A percentile compares a stretch with the other conserved stretches of the same genome.
Conservation (phyloP, 2,329 filamentous ascomycete genomes). For the Fusarium drepaniforme region DNA sequence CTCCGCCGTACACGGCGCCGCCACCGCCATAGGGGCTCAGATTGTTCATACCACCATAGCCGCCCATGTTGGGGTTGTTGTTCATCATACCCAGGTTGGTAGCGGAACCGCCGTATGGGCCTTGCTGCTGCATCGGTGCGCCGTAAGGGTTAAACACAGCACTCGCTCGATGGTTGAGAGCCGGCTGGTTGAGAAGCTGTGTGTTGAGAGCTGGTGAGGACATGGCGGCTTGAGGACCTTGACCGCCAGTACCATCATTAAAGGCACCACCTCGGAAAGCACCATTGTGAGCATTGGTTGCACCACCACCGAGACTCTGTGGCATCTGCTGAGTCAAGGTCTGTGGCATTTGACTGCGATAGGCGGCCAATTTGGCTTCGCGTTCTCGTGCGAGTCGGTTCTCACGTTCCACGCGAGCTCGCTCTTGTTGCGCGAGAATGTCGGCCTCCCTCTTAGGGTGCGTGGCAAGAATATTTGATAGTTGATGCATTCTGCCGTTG, state of each 20-base stretch:
- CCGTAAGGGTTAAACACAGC: constrained; percentile 48
- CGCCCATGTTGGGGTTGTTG: constrained; percentile 31
- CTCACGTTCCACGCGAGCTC: constrained; percentile 56
- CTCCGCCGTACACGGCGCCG: constrained; percentile 44
- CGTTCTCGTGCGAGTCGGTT: constrained; percentile 55
- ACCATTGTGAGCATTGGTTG: constrained; percentile 50
- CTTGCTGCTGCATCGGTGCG: constrained; percentile 40
- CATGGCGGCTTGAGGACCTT: constrained; percentile 40
- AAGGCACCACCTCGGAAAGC: constrained; percentile 66
- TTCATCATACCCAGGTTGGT: constrained; percentile 35
- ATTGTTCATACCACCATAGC: constrained; percentile 39
- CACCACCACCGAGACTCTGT: background rate
- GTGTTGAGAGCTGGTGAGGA: constrained; percentile 45
- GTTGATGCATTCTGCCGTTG: constrained; percentile 56
- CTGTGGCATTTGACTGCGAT: constrained; percentile 64
- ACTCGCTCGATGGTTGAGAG: constrained; percentile 46
- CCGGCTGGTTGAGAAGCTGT: constrained; percentile 37
- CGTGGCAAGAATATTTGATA: constrained; percentile 69
- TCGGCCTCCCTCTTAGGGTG: constrained; percentile 57
- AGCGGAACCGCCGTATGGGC: constrained; percentile 43
- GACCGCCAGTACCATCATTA: constrained; percentile 64
- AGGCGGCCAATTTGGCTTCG: constrained; percentile 61
- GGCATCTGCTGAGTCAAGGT: constrained; percentile 47
- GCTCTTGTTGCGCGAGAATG: constrained; percentile 56
- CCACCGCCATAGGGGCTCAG: constrained; percentile 39